Evolutionary conservation across 208 protist species (phyloP), one percentile per base, ranked within the genome.

Genomic region (Blechomonas ayalai): DNA sequence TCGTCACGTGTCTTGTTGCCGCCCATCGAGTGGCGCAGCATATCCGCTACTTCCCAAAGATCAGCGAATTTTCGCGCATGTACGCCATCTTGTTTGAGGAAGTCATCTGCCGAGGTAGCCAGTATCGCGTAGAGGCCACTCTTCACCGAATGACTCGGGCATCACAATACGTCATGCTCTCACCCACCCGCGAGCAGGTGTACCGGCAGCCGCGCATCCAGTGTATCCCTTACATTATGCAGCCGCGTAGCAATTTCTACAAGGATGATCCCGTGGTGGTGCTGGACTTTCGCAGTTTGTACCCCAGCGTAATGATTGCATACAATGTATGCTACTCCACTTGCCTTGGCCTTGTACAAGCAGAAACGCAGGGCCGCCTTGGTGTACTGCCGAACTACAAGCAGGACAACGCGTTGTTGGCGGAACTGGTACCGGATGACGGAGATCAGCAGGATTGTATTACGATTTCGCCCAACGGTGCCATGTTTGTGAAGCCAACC

Each of bases 301-400:
- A 99, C 84, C 98, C 99, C 3, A 99, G 97, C 42, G 98, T 99
- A 63, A 98, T 99, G 79, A 99, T 99, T 64, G 98, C 98, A n/a
- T 98, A 99, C 78, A 99, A 99, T 69, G 80, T 99, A 12, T 99
- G 98, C 71, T 99, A 99, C 73, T 95, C 72, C 3, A 91, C 87
- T 2, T 92, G 77, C 36, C 37, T 92, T 15, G 83, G 80, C 6
- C 52, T 72, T 20, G 71, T 91, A 38, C 69, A 77, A 49, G 52
- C 61, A 22, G 32, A 49, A 13, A 23, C 52, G n/a, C 42, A 55
- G 9, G 67, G 68, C 9, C 60, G 75, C 2, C 55, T 92, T 4
- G 83, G 83, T n/a, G 83, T 92, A 24, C 22, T 89, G 20, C 32
- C 59, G 0, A 62, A 53, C 23, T 91, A 79, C 43, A 48, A 49